phyloP scores from a whole-genome alignment of 306 rosid genomes.

The Quercus agrifolia region DNA sequence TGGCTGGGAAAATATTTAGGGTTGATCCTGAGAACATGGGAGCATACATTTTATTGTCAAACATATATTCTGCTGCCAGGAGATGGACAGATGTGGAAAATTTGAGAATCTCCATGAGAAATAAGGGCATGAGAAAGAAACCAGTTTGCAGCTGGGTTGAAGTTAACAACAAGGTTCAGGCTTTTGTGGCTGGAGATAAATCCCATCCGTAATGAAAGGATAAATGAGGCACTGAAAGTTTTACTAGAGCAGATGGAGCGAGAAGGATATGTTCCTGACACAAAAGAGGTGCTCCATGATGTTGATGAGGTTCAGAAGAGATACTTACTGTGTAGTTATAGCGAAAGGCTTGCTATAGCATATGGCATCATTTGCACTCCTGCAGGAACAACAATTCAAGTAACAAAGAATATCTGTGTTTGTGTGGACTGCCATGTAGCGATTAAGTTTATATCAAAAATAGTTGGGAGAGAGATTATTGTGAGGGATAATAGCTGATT shows the following conservation, averaged over 20 bases:
- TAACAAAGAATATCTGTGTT: conserved; percentile 45
- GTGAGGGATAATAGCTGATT: conserved; percentile 83
- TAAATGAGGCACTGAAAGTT: conserved; percentile 50
- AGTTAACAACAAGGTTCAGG: conserved; percentile 59
- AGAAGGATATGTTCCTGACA: conserved; percentile 63
- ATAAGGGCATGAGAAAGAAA: conserved; percentile 63
- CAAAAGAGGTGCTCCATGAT: conserved; percentile 67
- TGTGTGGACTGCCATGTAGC: conserved; percentile 63
- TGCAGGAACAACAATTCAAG: conserved; percentile 65
- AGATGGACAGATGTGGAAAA: conserved; percentile 80
- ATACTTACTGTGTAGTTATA: conserved; percentile 48
- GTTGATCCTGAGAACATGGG: conserved; percentile 68
- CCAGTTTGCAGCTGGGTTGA: conserved; percentile 95
- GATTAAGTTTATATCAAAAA: conserved; percentile 61
- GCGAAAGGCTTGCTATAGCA: conserved; percentile 83
- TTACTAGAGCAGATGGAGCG: conserved; percentile 73
- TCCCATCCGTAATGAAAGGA: conserved; percentile 63
- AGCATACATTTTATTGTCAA: conserved; percentile 62
- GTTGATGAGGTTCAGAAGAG: conserved; percentile 79
- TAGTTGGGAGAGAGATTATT: conserved; percentile 72
- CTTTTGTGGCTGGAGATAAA: conserved; percentile 73
- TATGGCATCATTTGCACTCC: conserved; percentile 81
- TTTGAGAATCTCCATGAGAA: conserved; percentile 56
- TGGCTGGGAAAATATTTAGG: conserved; percentile 47
- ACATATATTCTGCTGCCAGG: conserved; percentile 59